Base-by-base conservation (phyloP, 2,329 filamentous ascomycete genomes). In the Diplodia mutila region DNA sequence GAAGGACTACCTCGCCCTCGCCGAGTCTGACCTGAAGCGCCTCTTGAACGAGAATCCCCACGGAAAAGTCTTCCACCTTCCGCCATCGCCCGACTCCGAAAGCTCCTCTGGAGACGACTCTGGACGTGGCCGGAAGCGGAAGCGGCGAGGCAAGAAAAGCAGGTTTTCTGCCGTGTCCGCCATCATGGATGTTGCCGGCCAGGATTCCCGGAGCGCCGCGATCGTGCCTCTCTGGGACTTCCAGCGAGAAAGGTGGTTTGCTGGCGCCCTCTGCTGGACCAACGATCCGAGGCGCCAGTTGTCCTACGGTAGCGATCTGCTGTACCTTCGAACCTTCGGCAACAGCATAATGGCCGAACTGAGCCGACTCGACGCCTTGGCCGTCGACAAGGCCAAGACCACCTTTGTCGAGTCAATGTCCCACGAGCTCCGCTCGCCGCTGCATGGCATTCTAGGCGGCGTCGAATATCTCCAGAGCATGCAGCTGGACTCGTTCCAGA, bases 391-490 rank as follows among this genome's bases (percentile, higher is more conserved):
- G n/a, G 61, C 32, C 0, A 64, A 64, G 23, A 42, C 46, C 0
- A 39, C 78, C 16, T 80, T 81, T 65, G 75, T 82, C 37, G 76
- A 77, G 27, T 80, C 78, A 7, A 79, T 82, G 32, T 78, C 75
- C 0, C 80, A 82, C 66, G 80, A 82, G 66, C 27, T 52, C 11
- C 61, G 49, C 8, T 57, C 48, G 5, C 67, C 48, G 14, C 37
- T 66, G 1, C 61, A 54, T 18, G 61, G 53, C 2, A 66, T 54
- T 12, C n/a, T 66, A 9, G 66, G 57, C n/a, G 49, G 61, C 1
- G 12, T 65, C 2, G 65, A 67, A 25, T 67, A 61, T 16, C 34
- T 74, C 4, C 65, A 71, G 18, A 70, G 70, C 16, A 72, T 68
- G 3, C 8, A 14, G 16, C 25, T 57, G 2, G 52, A 54, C 11